Evolutionary conservation across 441 rosid genomes (phyloP), one percentile per base, ranked within the genome.

Genomic region (Croton laevigatus): DNA sequence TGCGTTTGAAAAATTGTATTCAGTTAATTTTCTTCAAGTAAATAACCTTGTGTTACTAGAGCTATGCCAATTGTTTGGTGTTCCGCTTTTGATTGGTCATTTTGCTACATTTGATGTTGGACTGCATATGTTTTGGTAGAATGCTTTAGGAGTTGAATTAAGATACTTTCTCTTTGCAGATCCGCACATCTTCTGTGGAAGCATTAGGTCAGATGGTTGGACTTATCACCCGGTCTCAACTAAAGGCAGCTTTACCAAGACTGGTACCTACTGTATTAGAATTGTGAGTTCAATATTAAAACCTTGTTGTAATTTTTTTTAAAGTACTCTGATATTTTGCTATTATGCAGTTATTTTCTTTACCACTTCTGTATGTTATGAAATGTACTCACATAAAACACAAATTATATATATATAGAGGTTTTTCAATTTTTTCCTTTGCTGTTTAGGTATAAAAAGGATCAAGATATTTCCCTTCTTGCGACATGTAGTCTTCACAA

Each of bases 151-250:
- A 61, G 59, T 38, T 36, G 13, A 14, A 69, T 23, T 70, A 20
- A 10, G 13, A 8, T 27, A 17, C 11, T 49, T 67, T 40, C 6
- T 19, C 3, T 38, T 22, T 36, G 72, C 71, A 95, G 99, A 96
- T 93, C 59, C 97, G 96, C 45, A 80, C 87, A 65, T 87, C 94
- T 68, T 88, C 99, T 74, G 93, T 95, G 64, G 97, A 95, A 82
- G 99, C 98, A 64, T 81, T 95, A 78, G 98, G 99, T 73, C 99
- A 95, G 76, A 91, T 95, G 98, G 95, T 92, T 74, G 93, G 97
- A 76, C 93, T 93, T 78, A 80, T 95, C 78, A 84, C 90, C 40
- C 82, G 99, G 73, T 70, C 94, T 62, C 88, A 93, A 75, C 83
- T 95, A 71, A 95, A 93, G 82, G 88, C 96, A 65, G 99, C 99